Base-by-base conservation (phyloP, 352 stramenopile species). In the Phytophthora cactorum region DNA sequence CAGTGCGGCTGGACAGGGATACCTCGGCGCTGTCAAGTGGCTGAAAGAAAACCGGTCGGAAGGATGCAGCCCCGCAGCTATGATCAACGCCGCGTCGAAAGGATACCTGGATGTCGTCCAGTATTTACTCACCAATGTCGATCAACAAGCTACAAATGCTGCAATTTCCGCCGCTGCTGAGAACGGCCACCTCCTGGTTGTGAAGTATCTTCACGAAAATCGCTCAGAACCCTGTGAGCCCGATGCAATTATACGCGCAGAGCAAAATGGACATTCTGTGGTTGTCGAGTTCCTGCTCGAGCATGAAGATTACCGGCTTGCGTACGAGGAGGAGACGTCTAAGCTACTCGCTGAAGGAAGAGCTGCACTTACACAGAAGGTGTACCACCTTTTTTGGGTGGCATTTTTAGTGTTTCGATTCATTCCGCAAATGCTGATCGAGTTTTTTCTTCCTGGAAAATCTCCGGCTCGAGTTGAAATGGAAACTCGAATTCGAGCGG, bases 61-160 rank as follows among this genome's bases (percentile, higher is more conserved):
- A 51, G 58, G 63, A 2, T 75, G 67, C 41, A 73, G 39, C 3
- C 17, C 44, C 43, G 49, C 45, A 36, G 69, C 63, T 2, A 59
- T 77, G 50, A n/a, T 58, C 7, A 61, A 47, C 9, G 60, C 65
- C 6, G 65, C 59, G 7, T 59, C 45, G 27, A 70, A 66, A 22
- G 70, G 66, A 14, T 56, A 65, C 8, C 5, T 75, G 17, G 41
- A 72, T 29, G 29, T 75, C 1, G 61, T 78, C 22, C 54, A 69
- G 36, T 79, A 65, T 39, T 43, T 78, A 12, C 43, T 72, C 17
- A 15, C 12, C 3, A 45, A 65, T 3, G 36, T 66, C 28, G 17
- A 56, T 27, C 56, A 66, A 14, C 32, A 17, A 41, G 56, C 12
- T 44, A 68, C 58, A 25, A 62, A 58, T 15, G 36, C 57, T 57